Conservation (phyloP, 2,329 filamentous ascomycete species). For the Colletotrichum sp. region DNA sequence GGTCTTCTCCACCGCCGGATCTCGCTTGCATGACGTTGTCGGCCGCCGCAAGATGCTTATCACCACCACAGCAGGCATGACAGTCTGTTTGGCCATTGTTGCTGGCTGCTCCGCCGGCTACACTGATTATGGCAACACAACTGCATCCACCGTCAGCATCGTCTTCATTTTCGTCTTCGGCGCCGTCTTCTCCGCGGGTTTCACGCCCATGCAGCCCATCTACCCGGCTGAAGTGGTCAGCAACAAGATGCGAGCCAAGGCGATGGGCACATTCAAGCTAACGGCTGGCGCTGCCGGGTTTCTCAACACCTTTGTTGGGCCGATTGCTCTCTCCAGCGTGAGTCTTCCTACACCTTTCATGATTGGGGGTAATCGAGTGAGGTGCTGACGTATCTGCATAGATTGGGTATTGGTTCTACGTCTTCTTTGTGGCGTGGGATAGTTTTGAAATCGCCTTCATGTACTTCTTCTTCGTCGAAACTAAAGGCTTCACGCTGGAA, state of each 20-base stretch:
- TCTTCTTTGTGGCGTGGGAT: slow-evolving; percentile 41
- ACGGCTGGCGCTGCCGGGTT: slow-evolving; percentile 41
- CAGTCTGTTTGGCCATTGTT: slow-evolving; percentile 39
- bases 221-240: slow-evolving; percentile 42
- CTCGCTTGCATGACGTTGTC: slow-evolving; percentile 42
- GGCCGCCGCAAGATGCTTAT: slow-evolving; percentile 45
- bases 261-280: slow-evolving; percentile 35
- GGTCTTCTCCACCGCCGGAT: slow-evolving; percentile 39
- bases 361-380: background rate
- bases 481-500: slow-evolving; percentile 57
- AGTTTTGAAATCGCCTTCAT: slow-evolving; percentile 32
- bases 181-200: slow-evolving; percentile 36
- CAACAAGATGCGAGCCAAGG: slow-evolving; percentile 42
- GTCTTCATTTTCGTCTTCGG: slow-evolving; percentile 45
- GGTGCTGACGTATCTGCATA: background rate
- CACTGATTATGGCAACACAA: slow-evolving; percentile 34
- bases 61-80: slow-evolving; percentile 39
- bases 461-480: slow-evolving; percentile 44
- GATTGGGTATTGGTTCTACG: slow-evolving; percentile 41
- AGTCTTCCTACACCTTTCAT: slow-evolving; percentile 6
- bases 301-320: slow-evolving; percentile 36
- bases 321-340: slow-evolving; percentile 30
- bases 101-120: slow-evolving; percentile 39
- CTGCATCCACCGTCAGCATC: slow-evolving; percentile 38
- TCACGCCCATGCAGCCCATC: slow-evolving; percentile 41